Percentiles rank a stretch among this genome's conserved stretches.
These are phyloP conservation scores for Lignosus rhinocerotis DNA, from an alignment of 1,284 basidiomycete genomes.

Conservation along the genomic window DNA sequence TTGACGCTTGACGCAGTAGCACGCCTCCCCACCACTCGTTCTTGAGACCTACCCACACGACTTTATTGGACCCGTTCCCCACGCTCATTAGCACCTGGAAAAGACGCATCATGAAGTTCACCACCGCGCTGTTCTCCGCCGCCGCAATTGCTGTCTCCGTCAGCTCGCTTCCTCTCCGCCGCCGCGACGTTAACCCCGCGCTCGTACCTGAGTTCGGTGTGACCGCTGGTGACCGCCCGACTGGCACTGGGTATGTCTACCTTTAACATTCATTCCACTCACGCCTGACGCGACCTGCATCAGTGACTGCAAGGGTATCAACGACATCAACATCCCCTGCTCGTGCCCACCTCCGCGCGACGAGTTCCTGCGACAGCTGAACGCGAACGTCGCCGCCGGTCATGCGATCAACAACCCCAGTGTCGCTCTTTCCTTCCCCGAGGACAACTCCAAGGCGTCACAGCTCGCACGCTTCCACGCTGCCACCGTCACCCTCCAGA, in stretches of 20 bases:
- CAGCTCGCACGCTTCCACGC: constrained; percentile 52
- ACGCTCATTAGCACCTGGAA: constrained; percentile 10
- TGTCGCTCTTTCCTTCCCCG: constrained; percentile 57
- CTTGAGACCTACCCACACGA: not conserved
- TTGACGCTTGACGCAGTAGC: constrained; percentile 6
- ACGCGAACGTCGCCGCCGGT: constrained; percentile 59
- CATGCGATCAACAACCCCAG: constrained; percentile 60
- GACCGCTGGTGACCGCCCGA: constrained; percentile 50
- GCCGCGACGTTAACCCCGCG: constrained; percentile 36
- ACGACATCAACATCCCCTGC: constrained; percentile 36
- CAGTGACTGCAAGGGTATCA: constrained; percentile 31
- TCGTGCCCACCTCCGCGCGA: constrained; percentile 45
- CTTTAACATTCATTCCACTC: not conserved
- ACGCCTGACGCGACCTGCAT: not conserved
- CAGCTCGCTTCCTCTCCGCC: constrained; percentile 44
- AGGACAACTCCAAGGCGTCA: constrained; percentile 52
- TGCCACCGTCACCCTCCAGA: constrained; percentile 39
- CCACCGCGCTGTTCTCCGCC: constrained; percentile 32
- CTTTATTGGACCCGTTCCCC: constrained; percentile 2
- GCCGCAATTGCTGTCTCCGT: constrained; percentile 37
- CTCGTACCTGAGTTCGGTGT: constrained; percentile 58
- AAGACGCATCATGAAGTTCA: constrained; percentile 26
- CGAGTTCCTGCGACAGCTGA: constrained; percentile 46
- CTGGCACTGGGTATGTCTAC: constrained; percentile 38
- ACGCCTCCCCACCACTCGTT: not conserved